Evolutionary conservation across 2,329 filamentous ascomycete genomes (phyloP), one percentile per base, ranked within the genome.

Genomic region (Trichoderma pleuroti): DNA sequence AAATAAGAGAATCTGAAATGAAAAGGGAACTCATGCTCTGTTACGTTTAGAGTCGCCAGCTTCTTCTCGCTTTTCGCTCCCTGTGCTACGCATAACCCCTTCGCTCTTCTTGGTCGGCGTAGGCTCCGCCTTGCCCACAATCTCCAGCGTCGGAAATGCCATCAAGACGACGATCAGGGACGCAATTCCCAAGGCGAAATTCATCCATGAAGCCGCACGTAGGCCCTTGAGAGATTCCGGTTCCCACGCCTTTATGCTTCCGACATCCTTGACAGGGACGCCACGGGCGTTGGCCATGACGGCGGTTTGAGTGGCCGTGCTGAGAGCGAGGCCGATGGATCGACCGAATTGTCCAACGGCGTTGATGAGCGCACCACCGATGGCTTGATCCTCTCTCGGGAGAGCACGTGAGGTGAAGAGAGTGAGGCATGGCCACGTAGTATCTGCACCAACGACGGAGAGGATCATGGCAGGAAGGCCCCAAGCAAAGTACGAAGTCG

Each of bases 331-430:
- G 1, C 88, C 86, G n/a, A 92, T 85, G 0, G 90, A 86, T 8
- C 90, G 83, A 0, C 90, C 90, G 36, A 92, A 82, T 75, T 91
- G 89, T 0, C 87, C 88, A 14, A 90, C 86, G 0, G 90, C 86
- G 71, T 92, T 92, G 76, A 92, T 87, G 10, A 92, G 84, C 0
- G 89, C 91, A 1, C 90, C 91, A 0, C 90, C 90, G 0, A 92
- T 78, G 1, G 89, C 88, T 75, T 92, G 90, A 72, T 93, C 90
- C 63, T 88, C 86, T 0, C 82, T 81, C 0, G 90, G 87, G 0
- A 93, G 82, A 0, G 86, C 83, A 72, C 88, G 87, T 0, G 90
- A 90, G 0, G 87, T 90, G 76, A 91, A 92, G 0, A 93, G 83
- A 0, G 88, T 89, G 21, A 92, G 80, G 5, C 86, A 87, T 0